Conservation (phyloP, 768 basidiomycete genomes). For the Phaeotremella fagi region DNA sequence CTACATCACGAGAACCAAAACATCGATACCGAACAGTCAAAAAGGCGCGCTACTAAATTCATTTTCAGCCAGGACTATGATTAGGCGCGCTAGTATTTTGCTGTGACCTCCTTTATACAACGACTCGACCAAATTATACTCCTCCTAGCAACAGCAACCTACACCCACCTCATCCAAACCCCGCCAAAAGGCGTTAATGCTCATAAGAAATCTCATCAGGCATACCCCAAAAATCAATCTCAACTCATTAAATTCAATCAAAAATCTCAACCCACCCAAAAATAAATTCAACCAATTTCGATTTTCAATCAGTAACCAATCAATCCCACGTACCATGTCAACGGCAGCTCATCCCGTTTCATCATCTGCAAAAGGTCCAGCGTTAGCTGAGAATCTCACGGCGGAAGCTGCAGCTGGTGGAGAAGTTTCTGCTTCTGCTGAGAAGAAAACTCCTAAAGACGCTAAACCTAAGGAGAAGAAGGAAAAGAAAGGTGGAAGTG, state of each 20-base stretch:
- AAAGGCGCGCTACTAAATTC: background rate
- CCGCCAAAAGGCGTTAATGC: background rate
- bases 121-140: background rate
- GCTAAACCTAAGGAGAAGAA: slow-evolving; percentile 13
- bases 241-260: background rate
- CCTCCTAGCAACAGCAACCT: too few relatives aligned
- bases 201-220: background rate
- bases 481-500: slow-evolving; percentile 36
- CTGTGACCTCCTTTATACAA: background rate
- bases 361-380: slow-evolving; percentile 39
- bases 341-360: slow-evolving; percentile 46
- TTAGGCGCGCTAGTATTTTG: background rate
- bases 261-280: too few relatives aligned
- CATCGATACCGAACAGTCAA: background rate
- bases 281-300: too few relatives aligned
- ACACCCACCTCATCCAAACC: background rate
- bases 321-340: slow-evolving; percentile 24
- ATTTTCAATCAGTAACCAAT: too few relatives aligned
- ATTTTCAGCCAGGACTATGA: background rate
- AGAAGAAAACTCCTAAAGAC: slow-evolving; percentile 27
- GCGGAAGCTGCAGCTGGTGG: slow-evolving; percentile 5
- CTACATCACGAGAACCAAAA: background rate
- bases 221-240: background rate
- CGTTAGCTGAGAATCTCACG: slow-evolving; percentile 23
- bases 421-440: slow-evolving; percentile 6